Conservation (phyloP, 768 basidiomycete species). For the Gelatoporia subvermispora region DNA sequence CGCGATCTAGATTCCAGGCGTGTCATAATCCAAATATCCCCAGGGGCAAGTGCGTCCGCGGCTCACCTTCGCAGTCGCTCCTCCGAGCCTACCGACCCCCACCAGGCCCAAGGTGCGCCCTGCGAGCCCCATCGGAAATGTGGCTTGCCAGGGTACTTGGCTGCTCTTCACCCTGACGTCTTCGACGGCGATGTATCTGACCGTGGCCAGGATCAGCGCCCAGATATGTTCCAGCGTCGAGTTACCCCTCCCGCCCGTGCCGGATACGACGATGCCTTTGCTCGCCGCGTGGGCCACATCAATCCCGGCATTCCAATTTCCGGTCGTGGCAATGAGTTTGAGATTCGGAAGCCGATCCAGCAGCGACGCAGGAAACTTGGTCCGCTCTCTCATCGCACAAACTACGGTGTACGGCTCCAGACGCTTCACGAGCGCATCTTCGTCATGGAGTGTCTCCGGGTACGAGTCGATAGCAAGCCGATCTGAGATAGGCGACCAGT, state of each 20-base stretch:
- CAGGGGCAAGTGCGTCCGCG: too few species aligned
- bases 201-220: slow-evolving; percentile 52
- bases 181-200: slow-evolving; percentile 45
- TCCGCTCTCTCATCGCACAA: slow-evolving; percentile 65
- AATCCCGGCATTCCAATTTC: slow-evolving; percentile 43
- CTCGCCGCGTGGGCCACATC: slow-evolving; percentile 41
- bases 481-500: slow-evolving; percentile 45
- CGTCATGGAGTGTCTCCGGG: slow-evolving; percentile 47
- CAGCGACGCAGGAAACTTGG: slow-evolving; percentile 45
- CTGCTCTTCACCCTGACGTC: slow-evolving; percentile 41
- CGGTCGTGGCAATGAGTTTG: slow-evolving; percentile 57
- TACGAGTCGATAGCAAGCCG: slow-evolving; percentile 41
- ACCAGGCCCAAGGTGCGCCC: slow-evolving; percentile 57
- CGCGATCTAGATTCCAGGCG: slow-evolving; percentile 38
- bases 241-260: slow-evolving; percentile 39
- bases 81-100: slow-evolving; percentile 57
- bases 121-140: slow-evolving; percentile 43
- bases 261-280: slow-evolving; percentile 48
- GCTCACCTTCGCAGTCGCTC: slow-evolving; percentile 43
- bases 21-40: not conserved
- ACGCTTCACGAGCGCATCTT: slow-evolving; percentile 43
- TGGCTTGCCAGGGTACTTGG: slow-evolving; percentile 50
- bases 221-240: slow-evolving; percentile 63
- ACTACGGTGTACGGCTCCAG: slow-evolving; percentile 51
- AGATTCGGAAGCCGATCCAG: slow-evolving; percentile 56